Conservation (phyloP, 495 filamentous ascomycete species). For the Penicillium parvum region DNA sequence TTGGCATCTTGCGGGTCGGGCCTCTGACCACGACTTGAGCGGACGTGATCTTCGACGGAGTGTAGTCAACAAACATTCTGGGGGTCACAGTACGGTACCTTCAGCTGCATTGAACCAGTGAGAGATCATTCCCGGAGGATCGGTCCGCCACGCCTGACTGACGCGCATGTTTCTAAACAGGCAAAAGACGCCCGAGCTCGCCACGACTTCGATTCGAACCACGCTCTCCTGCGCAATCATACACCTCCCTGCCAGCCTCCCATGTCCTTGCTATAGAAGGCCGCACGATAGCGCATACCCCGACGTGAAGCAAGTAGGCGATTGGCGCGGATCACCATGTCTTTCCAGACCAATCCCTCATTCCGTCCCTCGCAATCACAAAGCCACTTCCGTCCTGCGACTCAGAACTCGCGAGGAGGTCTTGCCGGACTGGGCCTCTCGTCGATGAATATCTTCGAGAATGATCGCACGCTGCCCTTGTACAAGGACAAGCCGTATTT, state of each 20-base stretch:
- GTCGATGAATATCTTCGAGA: conserved; percentile 49
- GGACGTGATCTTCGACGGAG: not conserved
- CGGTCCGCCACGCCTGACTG: too few relatives aligned
- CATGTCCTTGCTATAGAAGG: conserved; percentile 10
- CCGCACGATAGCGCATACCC: not conserved
- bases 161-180: too few relatives aligned
- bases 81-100: too few relatives aligned
- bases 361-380: conserved; percentile 50
- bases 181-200: not conserved
- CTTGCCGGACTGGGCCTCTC: conserved; percentile 40
- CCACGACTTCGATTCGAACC: too few relatives aligned
- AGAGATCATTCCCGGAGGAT: too few relatives aligned
- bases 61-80: too few relatives aligned
- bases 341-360: conserved; percentile 14
- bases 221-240: conserved; percentile 3
- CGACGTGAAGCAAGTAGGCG: not conserved
- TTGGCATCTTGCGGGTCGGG: conserved; percentile 11
- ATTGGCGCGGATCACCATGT: conserved; percentile 11
- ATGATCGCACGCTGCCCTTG: conserved; percentile 70
- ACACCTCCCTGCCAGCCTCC: not conserved
- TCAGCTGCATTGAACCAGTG: too few relatives aligned
- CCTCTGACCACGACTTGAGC: not conserved
- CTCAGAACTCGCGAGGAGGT: conserved; percentile 37
- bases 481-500: conserved; percentile 98
- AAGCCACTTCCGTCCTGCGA: conserved; percentile 58